Percentiles rank a stretch among this genome's conserved stretches.
Conservation (phyloP, 441 rosid species). For the Gossypium aridum region DNA sequence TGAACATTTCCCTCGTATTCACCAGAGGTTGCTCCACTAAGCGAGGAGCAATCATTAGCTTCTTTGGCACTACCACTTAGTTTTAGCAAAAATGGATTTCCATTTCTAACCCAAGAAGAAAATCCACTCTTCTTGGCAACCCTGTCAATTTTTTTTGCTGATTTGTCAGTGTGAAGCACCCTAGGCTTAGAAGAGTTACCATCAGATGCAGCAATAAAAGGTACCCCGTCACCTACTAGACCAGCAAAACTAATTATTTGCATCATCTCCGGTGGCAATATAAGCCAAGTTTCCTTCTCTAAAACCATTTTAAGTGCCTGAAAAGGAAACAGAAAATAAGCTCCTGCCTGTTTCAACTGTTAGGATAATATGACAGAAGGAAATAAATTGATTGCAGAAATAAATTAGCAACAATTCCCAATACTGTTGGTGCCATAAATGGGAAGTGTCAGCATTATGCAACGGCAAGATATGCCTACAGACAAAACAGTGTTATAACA, state of each 20-base stretch:
- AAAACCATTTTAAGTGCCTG: conserved; percentile 98
- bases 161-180: conserved; percentile 39
- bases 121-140: conserved; percentile 60
- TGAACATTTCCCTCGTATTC: conserved; percentile 29
- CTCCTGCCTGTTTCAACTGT: background rate
- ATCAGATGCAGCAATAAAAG: conserved; percentile 51
- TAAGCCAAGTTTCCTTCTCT: conserved; percentile 93
- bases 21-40: conserved; percentile 38
- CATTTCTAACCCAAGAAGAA: conserved; percentile 70
- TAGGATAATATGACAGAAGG: background rate
- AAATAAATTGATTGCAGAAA: background rate
- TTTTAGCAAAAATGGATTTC: conserved; percentile 80
- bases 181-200: conserved; percentile 39
- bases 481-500: background rate
- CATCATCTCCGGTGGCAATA: conserved; percentile 63
- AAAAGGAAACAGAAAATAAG: conserved; percentile 15
- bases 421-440: background rate
- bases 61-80: conserved; percentile 34
- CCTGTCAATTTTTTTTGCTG: conserved; percentile 29
- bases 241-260: conserved; percentile 83
- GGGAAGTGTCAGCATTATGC: background rate
- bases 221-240: conserved; percentile 92
- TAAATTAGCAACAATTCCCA: background rate
- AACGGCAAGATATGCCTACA: background rate
- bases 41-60: conserved; percentile 32